These are phyloP conservation scores for Coccomyxa sp. DNA, from an alignment of 139 green algal genomes.

Conservation along the genomic window DNA sequence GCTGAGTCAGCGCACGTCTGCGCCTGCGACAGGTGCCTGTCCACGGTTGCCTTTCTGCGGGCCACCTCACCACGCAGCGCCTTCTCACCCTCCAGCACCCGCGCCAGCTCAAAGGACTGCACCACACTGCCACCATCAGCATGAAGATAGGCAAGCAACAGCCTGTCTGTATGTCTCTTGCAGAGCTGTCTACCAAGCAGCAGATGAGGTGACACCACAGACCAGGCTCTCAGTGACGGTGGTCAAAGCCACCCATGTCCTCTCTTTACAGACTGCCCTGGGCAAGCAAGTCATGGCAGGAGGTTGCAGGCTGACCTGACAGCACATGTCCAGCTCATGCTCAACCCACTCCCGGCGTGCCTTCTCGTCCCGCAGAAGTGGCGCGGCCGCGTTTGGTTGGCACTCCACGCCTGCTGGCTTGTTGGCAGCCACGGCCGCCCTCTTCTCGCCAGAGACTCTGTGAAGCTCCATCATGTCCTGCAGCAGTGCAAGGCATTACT, in stretches of 20 bases:
- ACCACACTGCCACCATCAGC: too few relatives aligned
- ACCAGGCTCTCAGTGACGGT: too few relatives aligned
- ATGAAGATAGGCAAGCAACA: neutral
- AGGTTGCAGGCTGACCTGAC: slow-evolving; percentile 28
- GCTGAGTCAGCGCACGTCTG: neutral
- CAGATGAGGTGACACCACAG: neutral
- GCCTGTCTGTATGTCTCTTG: neutral
- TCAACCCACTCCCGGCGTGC: slow-evolving; percentile 70
- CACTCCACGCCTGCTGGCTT: slow-evolving; percentile 30
- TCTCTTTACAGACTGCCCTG: neutral
- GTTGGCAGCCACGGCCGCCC: neutral
- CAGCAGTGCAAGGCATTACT: neutral
- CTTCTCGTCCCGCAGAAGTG: slow-evolving; percentile 65
- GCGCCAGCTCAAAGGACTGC: slow-evolving; percentile 26
- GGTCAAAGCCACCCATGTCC: neutral
- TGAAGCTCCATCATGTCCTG: slow-evolving; percentile 33
- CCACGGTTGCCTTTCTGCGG: slow-evolving; percentile 48
- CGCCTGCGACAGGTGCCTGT: slow-evolving; percentile 49
- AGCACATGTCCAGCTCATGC: slow-evolving; percentile 71
- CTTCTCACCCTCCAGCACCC: slow-evolving; percentile 78
- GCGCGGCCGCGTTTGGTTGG: slow-evolving; percentile 61
- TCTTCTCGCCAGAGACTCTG: neutral
- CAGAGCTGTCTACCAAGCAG: neutral
- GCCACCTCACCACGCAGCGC: slow-evolving; percentile 49
- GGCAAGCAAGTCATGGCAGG: neutral